phyloP scores from a whole-genome alignment of 441 rosid species.

The Capsella rubella region DNA sequence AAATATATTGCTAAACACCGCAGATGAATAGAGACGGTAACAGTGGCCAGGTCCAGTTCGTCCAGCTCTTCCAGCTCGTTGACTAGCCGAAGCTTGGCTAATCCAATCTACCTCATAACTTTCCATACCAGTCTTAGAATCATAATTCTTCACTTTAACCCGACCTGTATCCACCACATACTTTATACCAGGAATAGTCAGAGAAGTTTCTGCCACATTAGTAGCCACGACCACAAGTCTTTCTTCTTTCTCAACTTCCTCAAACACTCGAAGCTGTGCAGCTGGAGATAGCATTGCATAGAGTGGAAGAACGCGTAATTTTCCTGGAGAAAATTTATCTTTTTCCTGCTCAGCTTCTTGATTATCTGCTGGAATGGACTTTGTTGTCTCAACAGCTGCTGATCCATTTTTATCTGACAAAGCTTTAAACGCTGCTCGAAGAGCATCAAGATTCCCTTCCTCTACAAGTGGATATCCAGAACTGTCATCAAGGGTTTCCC shows the following conservation, averaged over 20 bases:
- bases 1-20: slow-evolving; percentile 71
- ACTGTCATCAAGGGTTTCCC: slow-evolving; percentile 56
- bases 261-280: slow-evolving; percentile 87
- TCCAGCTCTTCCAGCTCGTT: slow-evolving; percentile 98
- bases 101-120: slow-evolving; percentile 82
- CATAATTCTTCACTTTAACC: slow-evolving; percentile 81
- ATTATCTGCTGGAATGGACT: slow-evolving; percentile 34
- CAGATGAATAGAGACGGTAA: slow-evolving; percentile 88
- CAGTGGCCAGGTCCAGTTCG: slow-evolving; percentile 98
- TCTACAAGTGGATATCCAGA: slow-evolving; percentile 39
- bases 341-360: slow-evolving; percentile 44
- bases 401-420: slow-evolving; percentile 54
- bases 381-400: slow-evolving; percentile 42
- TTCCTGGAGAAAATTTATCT: slow-evolving; percentile 37
- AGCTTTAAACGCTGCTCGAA: slow-evolving; percentile 79
- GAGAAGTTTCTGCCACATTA: slow-evolving; percentile 96
- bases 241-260: slow-evolving; percentile 80
- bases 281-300: slow-evolving; percentile 94
- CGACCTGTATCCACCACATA: slow-evolving; percentile 97
- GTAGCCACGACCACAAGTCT: slow-evolving; percentile 90
- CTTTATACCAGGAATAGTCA: slow-evolving; percentile 92
- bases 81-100: slow-evolving; percentile 93
- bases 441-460: slow-evolving; percentile 59
- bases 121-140: slow-evolving; percentile 80
- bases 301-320: slow-evolving; percentile 79